Conservation (phyloP, 257 asterid species). For the Rauvolfia tetraphylla region DNA sequence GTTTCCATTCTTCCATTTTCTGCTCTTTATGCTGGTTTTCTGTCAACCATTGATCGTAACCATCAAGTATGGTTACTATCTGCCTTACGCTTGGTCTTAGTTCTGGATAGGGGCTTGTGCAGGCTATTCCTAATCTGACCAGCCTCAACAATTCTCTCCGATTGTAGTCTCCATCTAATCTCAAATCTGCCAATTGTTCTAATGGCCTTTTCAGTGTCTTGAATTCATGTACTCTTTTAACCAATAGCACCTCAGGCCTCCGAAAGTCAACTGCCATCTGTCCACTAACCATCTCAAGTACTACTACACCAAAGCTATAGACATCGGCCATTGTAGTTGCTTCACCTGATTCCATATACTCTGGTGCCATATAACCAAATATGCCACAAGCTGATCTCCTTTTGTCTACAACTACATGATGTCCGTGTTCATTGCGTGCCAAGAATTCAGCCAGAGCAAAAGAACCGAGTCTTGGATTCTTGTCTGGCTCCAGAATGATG, state of each 20-base stretch:
- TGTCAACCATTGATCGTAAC: slow-evolving; percentile 63
- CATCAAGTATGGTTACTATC: slow-evolving; percentile 77
- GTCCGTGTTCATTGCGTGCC: slow-evolving; percentile 65
- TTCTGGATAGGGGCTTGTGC: slow-evolving; percentile 62
- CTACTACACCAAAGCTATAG: slow-evolving; percentile 82
- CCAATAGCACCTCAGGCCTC: slow-evolving; percentile 52
- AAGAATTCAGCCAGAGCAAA: slow-evolving; percentile 89
- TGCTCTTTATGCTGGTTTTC: slow-evolving; percentile 42
- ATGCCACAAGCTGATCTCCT: slow-evolving; percentile 65
- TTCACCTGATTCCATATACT: slow-evolving; percentile 67
- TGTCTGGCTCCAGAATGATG: slow-evolving; percentile 58
- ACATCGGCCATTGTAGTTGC: slow-evolving; percentile 88
- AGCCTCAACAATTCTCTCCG: slow-evolving; percentile 57
- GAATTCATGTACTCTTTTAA: slow-evolving; percentile 48
- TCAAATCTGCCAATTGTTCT: slow-evolving; percentile 58
- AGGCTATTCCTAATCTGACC: slow-evolving; percentile 70
- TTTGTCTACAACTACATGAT: slow-evolving; percentile 55
- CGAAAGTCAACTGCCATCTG: slow-evolving; percentile 79
- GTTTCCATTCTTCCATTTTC: slow-evolving; percentile 63
- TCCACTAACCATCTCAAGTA: slow-evolving; percentile 79
- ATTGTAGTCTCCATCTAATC: slow-evolving; percentile 58
- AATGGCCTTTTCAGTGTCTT: slow-evolving; percentile 43
- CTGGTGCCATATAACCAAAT: slow-evolving; percentile 85
- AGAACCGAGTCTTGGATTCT: slow-evolving; percentile 84
- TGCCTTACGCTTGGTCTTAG: slow-evolving; percentile 80